phyloP scores from a whole-genome alignment of 2,329 filamentous ascomycete species.

The Exophiala bonariae region DNA sequence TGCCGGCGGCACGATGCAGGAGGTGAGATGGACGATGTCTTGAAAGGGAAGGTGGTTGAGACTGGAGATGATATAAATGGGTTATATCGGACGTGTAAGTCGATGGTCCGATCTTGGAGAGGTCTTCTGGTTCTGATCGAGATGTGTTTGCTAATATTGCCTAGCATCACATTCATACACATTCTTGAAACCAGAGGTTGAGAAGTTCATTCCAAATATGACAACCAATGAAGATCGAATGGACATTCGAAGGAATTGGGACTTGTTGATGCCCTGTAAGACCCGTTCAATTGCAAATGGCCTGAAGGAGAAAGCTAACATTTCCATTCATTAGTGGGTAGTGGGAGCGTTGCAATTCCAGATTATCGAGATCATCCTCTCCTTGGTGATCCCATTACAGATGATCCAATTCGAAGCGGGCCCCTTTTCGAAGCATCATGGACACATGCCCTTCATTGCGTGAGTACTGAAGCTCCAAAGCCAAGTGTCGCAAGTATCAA shows the following conservation, averaged over 20 bases:
- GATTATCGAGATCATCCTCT: slow-evolving; percentile 33
- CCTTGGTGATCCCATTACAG: slow-evolving; percentile 33
- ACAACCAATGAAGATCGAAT: slow-evolving; percentile 31
- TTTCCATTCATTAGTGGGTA: slow-evolving; percentile 26
- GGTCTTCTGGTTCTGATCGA: neutral
- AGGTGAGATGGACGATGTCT: slow-evolving; percentile 9
- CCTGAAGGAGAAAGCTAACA: neutral
- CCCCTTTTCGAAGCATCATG: slow-evolving; percentile 35
- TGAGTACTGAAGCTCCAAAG: neutral
- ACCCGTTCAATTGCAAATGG: neutral
- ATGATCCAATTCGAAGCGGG: slow-evolving; percentile 33
- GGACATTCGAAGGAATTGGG: slow-evolving; percentile 34
- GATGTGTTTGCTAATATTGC: neutral
- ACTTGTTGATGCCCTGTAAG: slow-evolving; percentile 34
- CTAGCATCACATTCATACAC: slow-evolving; percentile 30
- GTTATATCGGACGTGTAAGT: slow-evolving; percentile 33
- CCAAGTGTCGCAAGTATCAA: neutral
- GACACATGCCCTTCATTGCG: slow-evolving; percentile 36
- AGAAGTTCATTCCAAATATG: slow-evolving; percentile 36
- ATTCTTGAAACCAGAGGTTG: slow-evolving; percentile 30
- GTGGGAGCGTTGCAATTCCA: slow-evolving; percentile 33
- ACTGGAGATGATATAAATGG: slow-evolving; percentile 37
- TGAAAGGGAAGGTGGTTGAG: slow-evolving; percentile 23
- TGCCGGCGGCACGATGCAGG: slow-evolving; percentile 16
- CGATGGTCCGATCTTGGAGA: neutral